Conservation (phyloP, 2,329 filamentous ascomycete species). For the Botrytis deweyae region DNA sequence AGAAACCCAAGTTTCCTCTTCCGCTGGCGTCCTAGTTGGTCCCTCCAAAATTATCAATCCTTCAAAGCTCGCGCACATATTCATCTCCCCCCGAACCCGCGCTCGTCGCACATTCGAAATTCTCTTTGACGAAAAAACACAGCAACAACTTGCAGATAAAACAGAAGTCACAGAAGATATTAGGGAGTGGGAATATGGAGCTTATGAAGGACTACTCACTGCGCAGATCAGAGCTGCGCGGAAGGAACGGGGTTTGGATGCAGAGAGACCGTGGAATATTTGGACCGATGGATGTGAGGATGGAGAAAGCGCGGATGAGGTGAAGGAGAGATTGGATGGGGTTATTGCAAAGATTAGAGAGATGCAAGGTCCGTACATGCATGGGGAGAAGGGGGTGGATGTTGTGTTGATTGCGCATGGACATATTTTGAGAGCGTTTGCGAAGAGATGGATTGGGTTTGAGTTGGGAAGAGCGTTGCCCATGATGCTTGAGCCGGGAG, state of each 20-base stretch:
- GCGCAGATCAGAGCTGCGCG: constrained; percentile 45
- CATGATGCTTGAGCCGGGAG: constrained; percentile 43
- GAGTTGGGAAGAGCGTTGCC: constrained; percentile 38
- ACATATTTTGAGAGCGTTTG: constrained; percentile 55
- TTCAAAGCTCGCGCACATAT: constrained; percentile 45
- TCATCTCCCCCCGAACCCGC: constrained; percentile 48
- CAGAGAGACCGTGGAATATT: constrained; percentile 50
- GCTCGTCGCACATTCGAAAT: constrained; percentile 49
- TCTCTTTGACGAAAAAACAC: constrained; percentile 41
- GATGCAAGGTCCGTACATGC: constrained; percentile 49
- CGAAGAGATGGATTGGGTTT: constrained; percentile 54
- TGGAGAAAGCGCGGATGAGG: constrained; percentile 49
- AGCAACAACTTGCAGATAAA: constrained; percentile 30
- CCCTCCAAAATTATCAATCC: constrained; percentile 50
- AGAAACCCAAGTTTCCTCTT: constrained; percentile 45
- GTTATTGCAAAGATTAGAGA: constrained; percentile 50
- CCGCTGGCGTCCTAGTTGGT: constrained; percentile 47
- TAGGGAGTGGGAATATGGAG: constrained; percentile 52
- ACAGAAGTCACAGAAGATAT: constrained; percentile 45
- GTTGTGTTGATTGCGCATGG: constrained; percentile 49
- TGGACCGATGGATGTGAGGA: constrained; percentile 53
- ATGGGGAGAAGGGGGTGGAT: constrained; percentile 46
- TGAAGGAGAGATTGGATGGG: constrained; percentile 48
- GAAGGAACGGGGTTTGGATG: constrained; percentile 45
- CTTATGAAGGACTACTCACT: constrained; percentile 49